Evolutionary conservation across 1,139 yeast species (phyloP).

Genomic region (Diutina pseudorugosa): DNA sequence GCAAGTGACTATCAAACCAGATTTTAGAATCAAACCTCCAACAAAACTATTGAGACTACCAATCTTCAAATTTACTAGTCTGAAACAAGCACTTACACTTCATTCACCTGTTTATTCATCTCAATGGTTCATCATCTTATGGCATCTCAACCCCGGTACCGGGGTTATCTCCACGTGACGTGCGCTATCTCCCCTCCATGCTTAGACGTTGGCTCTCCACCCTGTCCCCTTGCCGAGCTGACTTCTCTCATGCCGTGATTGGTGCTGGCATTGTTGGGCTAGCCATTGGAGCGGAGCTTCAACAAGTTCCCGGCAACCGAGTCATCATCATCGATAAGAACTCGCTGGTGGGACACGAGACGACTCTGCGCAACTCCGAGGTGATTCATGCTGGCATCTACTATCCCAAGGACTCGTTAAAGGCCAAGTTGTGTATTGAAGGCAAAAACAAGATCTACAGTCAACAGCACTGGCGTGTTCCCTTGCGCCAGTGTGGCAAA

Average conservation of each 20-base stretch:
- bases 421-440: conserved; percentile 55
- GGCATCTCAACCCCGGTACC: no score
- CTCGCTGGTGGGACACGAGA: conserved; percentile 56
- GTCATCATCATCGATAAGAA: conserved; percentile 61
- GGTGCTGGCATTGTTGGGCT: conserved; percentile 90
- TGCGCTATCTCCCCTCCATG: not conserved
- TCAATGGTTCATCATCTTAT: no score
- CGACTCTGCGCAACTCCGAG: conserved; percentile 80
- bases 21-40: no score
- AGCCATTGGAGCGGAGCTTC: conserved; percentile 65
- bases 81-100: no score
- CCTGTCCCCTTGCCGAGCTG: conserved; percentile 14
- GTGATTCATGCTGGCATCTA: conserved; percentile 89
- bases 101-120: no score
- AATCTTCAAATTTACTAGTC: no score
- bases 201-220: not conserved
- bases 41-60: no score
- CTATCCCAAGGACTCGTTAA: conserved; percentile 57
- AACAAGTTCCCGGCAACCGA: conserved; percentile 24
- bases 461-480: conserved; percentile 23
- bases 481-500: conserved; percentile 60
- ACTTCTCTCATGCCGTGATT: conserved; percentile 67
- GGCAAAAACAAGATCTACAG: conserved; percentile 61
- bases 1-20: no score
- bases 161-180: not conserved